Base-by-base conservation (phyloP, 1,139 yeast species). In the Lodderomyces metapsilosis region DNA sequence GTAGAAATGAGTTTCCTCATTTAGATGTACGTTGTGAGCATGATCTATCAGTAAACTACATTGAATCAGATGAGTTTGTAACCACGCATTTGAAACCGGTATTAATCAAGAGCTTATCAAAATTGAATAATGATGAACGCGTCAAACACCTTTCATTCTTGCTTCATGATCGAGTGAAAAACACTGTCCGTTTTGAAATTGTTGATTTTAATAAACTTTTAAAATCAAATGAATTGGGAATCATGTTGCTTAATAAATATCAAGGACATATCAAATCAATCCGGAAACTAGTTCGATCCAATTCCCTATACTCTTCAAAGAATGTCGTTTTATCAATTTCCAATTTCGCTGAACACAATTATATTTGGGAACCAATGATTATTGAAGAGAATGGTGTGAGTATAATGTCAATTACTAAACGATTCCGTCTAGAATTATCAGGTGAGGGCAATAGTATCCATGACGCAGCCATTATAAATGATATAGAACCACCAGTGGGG, bases 261-360 rank as follows among this genome's bases (percentile, higher is more conserved):
- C 89, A 94, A 5, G 98, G 98, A 0, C 96, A 88, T 54, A 76
- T 81, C 41, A 89, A 88, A 56, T 85, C 96, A 0, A 82, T 91
- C 16, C 78, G 80, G 50, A 74, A 72, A 41, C 60, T 91, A 1
- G 65, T 78, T 13, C 78, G 89, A 52, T 84, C 95, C 1, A 56
- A 61, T 28, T 58, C 70, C 0, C 51, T 58, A n/a, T 41, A 43
- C 21, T 44, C 52, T 4, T 53, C 55, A 6, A 60, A 58, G 17
- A 58, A 65, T 34, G 53, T 68, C 2, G 45, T 72, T 27, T 56
- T 72, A 10, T 71, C 76, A 2, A 58, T 68, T 17, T 71, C 68
- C 62, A 68, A 66, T 45, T 72, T 70, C 46, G 61, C 72, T 1
- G 66, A 68, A 37, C 83, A 83, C 48, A 83, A 82, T 54, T 80